Conservation (phyloP, 106 monocot species). For the Platanthera zijinensis region DNA sequence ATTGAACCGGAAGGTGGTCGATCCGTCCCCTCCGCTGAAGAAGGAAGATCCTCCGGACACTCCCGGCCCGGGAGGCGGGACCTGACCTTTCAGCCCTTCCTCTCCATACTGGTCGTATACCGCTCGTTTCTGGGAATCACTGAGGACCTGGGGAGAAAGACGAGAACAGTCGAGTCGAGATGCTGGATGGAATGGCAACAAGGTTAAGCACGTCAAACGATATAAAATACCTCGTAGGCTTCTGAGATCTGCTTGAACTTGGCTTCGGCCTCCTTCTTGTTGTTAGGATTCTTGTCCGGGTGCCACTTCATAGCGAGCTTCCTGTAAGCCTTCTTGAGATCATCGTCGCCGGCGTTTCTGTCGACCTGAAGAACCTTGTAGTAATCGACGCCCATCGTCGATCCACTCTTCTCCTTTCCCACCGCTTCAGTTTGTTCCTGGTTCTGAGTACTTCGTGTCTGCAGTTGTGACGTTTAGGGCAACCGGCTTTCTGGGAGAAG, state of each 20-base stretch:
- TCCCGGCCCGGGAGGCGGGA: constrained; percentile 23
- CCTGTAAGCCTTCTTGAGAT: constrained; percentile 82
- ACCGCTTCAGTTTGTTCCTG: neutral
- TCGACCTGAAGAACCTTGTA: constrained; percentile 69
- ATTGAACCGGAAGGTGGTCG: constrained; percentile 44
- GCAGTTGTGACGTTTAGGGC: neutral
- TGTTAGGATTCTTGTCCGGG: constrained; percentile 89
- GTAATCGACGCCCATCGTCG: constrained; percentile 68
- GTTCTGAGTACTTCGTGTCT: too few species aligned
- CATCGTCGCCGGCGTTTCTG: constrained; percentile 54
- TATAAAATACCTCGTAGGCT: constrained; percentile 55
- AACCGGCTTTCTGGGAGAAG: constrained; percentile 16
- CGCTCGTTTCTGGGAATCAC: constrained; percentile 72
- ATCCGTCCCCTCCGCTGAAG: constrained; percentile 25
- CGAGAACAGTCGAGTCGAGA: neutral
- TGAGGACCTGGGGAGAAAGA: constrained; percentile 41
- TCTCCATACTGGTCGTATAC: constrained; percentile 76
- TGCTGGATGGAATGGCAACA: neutral
- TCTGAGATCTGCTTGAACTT: constrained; percentile 95
- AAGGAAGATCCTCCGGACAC: constrained; percentile 19
- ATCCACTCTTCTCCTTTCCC: neutral
- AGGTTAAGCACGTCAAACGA: neutral
- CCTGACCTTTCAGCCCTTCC: constrained; percentile 59
- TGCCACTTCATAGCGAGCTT: constrained; percentile 98
- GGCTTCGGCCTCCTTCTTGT: constrained; percentile 88